Evolutionary conservation across 164 flowering plant species (phyloP).

Genomic region (Vitis riparia): DNA sequence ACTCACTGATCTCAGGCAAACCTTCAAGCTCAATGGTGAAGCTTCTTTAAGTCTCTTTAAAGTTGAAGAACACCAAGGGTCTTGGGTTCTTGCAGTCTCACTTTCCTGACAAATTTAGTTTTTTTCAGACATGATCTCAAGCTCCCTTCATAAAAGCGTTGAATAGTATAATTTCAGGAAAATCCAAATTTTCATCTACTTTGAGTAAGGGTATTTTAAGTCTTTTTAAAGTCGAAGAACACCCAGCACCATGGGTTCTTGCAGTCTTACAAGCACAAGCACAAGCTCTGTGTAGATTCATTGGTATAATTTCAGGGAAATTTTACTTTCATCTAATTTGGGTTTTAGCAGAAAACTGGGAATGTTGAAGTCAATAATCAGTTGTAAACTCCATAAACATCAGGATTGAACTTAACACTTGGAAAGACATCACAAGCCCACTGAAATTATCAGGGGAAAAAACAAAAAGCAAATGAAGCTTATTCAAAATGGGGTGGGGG

Average conservation of each 20-base stretch:
- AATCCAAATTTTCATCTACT: no score
- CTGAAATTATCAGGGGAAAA: no score
- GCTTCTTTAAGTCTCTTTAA: conserved; percentile 38
- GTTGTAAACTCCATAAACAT: no score
- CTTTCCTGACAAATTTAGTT: conserved; percentile 30
- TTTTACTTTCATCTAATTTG: no score
- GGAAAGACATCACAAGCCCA: no score
- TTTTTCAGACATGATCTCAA: neutral
- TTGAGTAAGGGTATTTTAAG: conserved; percentile 36
- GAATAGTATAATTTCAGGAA: no score
- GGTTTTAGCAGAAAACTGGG: no score
- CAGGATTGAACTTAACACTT: no score
- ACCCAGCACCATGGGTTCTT: conserved; percentile 41
- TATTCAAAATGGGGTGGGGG: no score
- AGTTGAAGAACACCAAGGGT: conserved; percentile 39
- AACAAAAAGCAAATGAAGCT: no score
- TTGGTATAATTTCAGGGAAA: no score
- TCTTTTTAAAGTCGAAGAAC: conserved; percentile 27
- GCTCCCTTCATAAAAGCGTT: neutral
- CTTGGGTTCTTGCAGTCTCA: conserved; percentile 34
- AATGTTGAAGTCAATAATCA: no score
- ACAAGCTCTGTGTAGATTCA: neutral
- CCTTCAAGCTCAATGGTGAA: conserved; percentile 54
- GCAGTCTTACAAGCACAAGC: conserved; percentile 15
- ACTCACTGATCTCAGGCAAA: conserved; percentile 53